Evolutionary conservation across 306 rosid species (phyloP).

Genomic region (Potentilla sterilis): DNA sequence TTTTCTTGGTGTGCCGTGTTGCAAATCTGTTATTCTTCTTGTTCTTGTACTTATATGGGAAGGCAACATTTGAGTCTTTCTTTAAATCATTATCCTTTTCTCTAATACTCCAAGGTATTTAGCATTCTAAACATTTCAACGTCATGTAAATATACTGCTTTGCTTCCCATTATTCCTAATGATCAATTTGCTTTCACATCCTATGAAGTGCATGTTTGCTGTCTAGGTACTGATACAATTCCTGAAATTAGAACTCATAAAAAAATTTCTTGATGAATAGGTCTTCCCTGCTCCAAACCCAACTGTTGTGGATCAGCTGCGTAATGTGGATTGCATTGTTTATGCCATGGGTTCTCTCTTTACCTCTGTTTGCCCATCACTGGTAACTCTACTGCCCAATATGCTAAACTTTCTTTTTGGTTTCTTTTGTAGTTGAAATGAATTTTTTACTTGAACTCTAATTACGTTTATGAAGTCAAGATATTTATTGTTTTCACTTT

Average conservation of each 20-base stretch:
- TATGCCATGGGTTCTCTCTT: slow-evolving; percentile 98
- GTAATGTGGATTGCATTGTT: slow-evolving; percentile 70
- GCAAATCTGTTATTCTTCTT: neutral
- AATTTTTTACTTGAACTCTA: neutral
- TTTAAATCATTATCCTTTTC: neutral
- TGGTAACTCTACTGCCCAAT: slow-evolving; percentile 53
- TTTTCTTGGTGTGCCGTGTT: neutral
- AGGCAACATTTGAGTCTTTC: neutral
- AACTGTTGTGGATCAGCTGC: slow-evolving; percentile 69
- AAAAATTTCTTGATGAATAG: slow-evolving; percentile 37
- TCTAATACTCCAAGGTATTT: neutral
- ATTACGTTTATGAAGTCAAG: neutral
- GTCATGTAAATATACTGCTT: slow-evolving; percentile 7
- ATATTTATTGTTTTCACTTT: neutral
- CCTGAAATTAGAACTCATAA: slow-evolving; percentile 9
- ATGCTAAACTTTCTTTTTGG: neutral
- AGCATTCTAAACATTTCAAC: neutral
- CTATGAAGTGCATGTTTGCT: slow-evolving; percentile 22
- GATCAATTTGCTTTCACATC: neutral
- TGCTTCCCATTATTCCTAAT: slow-evolving; percentile 10
- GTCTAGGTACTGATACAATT: slow-evolving; percentile 14
- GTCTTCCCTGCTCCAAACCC: slow-evolving; percentile 77
- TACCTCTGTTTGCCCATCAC: slow-evolving; percentile 88
- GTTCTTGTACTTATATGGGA: neutral
- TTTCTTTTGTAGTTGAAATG: neutral